Evolutionary conservation across 345 rosid genomes (phyloP).

Genomic region (Raphanus sativus): DNA sequence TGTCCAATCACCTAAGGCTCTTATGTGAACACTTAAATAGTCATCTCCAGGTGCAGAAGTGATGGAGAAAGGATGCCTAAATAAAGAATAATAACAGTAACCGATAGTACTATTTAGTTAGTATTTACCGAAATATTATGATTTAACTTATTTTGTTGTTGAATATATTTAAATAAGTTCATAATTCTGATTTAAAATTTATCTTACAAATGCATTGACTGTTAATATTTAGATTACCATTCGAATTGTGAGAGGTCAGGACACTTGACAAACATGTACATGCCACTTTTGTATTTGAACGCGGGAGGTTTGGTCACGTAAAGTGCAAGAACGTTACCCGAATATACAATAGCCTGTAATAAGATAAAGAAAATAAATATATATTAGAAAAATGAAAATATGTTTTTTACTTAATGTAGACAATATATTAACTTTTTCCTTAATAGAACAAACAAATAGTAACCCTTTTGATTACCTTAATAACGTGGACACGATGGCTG

Average conservation of each 20-base stretch:
- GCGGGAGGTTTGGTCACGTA: constrained; percentile 82
- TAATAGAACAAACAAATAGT: not conserved
- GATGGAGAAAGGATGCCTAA: constrained; percentile 97
- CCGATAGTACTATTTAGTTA: not conserved
- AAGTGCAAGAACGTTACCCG: constrained; percentile 90
- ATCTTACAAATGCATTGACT: not conserved
- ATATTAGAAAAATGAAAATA: not conserved
- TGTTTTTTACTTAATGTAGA: not conserved
- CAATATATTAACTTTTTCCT: not conserved
- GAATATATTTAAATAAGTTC: not conserved
- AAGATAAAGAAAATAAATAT: not conserved
- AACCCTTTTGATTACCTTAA: constrained; percentile 53
- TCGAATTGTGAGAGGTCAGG: constrained; percentile 77
- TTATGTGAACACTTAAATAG: constrained; percentile 81
- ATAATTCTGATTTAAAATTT: not conserved
- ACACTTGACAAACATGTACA: constrained; percentile 92
- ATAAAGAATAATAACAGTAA: not conserved
- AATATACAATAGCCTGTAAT: constrained; percentile 72
- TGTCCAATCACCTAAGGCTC: constrained; percentile 95
- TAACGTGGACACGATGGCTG: constrained; percentile 61
- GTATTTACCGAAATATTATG: not conserved
- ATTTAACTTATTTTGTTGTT: not conserved
- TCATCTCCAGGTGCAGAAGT: constrained; percentile 94
- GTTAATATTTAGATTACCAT: constrained; percentile 49
- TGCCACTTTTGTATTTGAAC: constrained; percentile 87